phyloP scores from a whole-genome alignment of 2,329 filamentous ascomycete species.

The Polytolypa hystricis region DNA sequence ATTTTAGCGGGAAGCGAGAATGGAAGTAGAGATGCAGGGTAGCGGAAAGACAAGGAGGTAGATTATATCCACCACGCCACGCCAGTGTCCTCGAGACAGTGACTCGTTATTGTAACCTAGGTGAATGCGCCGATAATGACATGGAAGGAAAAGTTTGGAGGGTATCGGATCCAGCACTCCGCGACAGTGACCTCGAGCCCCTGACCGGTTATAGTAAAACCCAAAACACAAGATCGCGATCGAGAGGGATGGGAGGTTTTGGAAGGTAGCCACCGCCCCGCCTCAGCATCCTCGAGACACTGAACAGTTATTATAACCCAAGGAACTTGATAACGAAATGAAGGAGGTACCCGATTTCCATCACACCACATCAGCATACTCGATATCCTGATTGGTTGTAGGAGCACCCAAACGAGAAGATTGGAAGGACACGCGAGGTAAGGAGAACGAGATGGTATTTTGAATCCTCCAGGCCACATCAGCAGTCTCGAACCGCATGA shows the following conservation, averaged over 20 bases:
- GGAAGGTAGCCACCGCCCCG: slow-evolving; percentile 6
- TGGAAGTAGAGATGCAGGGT: neutral
- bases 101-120: slow-evolving; percentile 5
- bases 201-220: too few species aligned
- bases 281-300: neutral
- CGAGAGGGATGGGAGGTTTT: neutral
- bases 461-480: slow-evolving; percentile 7
- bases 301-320: neutral
- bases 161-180: too few species aligned
- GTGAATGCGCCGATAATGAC: too few species aligned
- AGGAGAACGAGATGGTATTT: neutral
- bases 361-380: slow-evolving; percentile 6
- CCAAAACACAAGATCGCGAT: too few species aligned
- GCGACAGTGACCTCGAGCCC: neutral
- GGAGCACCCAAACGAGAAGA: neutral
- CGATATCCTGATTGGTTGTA: slow-evolving; percentile 2
- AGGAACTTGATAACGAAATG: too few species aligned
- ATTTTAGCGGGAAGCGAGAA: too few species aligned
- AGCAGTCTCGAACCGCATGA: slow-evolving; percentile 2
- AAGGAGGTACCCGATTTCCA: too few species aligned
- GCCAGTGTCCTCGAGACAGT: slow-evolving; percentile 2
- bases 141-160: too few species aligned
- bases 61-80: neutral
- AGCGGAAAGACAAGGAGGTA: neutral
- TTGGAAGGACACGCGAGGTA: neutral